These are phyloP conservation scores for Aspergillus flavus DNA, from an alignment of 2,329 filamentous ascomycete species.

Conservation along the genomic window DNA sequence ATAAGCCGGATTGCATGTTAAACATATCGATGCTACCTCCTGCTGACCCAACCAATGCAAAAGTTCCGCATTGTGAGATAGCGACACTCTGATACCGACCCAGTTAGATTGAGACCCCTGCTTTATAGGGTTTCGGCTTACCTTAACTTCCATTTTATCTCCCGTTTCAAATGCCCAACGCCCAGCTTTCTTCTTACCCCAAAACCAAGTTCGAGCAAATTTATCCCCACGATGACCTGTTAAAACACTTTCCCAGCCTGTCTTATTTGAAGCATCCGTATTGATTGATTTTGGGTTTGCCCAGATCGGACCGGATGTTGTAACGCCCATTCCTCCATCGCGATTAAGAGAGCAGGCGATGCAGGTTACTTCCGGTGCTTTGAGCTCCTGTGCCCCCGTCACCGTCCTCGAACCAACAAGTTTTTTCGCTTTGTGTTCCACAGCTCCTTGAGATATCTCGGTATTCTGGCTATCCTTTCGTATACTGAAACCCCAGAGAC, in stretches of 20 bases:
- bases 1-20: conserved; percentile 90
- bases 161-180: conserved; percentile 89
- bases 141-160: conserved; percentile 75
- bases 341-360: conserved; percentile 91
- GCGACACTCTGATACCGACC: conserved; percentile 67
- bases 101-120: background rate
- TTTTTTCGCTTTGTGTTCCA: conserved; percentile 89
- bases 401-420: conserved; percentile 23
- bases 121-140: conserved; percentile 25
- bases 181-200: conserved; percentile 90
- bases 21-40: conserved; percentile 89
- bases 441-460: conserved; percentile 87
- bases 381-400: conserved; percentile 55
- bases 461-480: conserved; percentile 91
- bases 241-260: conserved; percentile 95
- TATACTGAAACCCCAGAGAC: conserved; percentile 95
- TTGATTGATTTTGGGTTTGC: conserved; percentile 70
- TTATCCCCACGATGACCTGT: conserved; percentile 87
- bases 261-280: conserved; percentile 73
- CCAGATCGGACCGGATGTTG: conserved; percentile 81
- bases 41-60: conserved; percentile 84
- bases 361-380: conserved; percentile 87
- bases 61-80: conserved; percentile 89
- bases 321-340: conserved; percentile 87
- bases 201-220: conserved; percentile 94